Base-by-base conservation (phyloP, 495 filamentous ascomycete species). In the Penicillium turbatum region DNA sequence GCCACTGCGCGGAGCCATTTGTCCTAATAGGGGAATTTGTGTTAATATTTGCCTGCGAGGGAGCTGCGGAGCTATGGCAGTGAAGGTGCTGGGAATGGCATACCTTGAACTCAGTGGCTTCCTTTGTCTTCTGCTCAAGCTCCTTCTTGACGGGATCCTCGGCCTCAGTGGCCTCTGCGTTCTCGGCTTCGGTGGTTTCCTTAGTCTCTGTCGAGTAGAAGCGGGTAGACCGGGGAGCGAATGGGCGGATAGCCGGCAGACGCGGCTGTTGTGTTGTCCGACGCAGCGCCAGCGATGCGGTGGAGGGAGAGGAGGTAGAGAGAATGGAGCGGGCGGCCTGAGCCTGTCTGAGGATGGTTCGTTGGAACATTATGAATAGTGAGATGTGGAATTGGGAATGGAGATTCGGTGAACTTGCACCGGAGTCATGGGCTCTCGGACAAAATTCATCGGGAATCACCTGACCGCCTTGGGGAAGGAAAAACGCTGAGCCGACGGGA, bases 1-100 rank as follows among this genome's bases (percentile, higher is more conserved):
- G 93, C 93, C 55, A 96, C 88, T 40, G 85, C 86, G 61, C 93
- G 93, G 44, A 93, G 83, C 70, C 87, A 95, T 74, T 87, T 90
- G 72, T 97, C 92, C 93, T 97, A 61, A 37, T 16, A 13, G 2
- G 10, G n/a, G 35, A 8, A n/a, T 1, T 26, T n/a, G 8, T 5
- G 24, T 29, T 30, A 30, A 27, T 12, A 24, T 47, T 50, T 30
- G 38, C 42, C 55, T 56, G 54, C 50, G 9, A 21, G 10, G 27
- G 26, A 17, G 15, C 13, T 30, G 35, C 9, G 19, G 16, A 49
- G 35, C 47, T 38, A 30, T 30, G 24, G 51, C 8, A 44, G 48
- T 50, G 47, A 32, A 32, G 8, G 34, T 24, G 21, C 21, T 24
- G 17, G 30, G 39, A 47, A 16, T 48, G 35, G 51, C 68, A 35